Conservation (phyloP, 2,329 filamentous ascomycete species). For the Fusarium napiforme region DNA sequence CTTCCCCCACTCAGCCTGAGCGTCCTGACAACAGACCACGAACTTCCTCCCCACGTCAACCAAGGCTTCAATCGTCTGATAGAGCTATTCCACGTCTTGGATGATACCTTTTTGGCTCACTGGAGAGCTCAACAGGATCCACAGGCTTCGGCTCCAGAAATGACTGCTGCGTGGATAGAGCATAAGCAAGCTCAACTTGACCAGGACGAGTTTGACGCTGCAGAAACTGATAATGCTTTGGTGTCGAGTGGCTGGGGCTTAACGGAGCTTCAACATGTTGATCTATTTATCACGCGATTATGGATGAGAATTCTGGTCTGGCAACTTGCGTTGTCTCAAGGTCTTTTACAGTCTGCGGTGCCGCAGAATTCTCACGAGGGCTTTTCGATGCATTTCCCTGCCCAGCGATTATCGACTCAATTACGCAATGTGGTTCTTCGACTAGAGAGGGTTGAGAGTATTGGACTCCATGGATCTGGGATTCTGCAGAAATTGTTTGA, state of each 20-base stretch:
- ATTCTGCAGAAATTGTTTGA: constrained; percentile 70
- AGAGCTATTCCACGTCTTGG: constrained; percentile 51
- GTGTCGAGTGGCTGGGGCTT: constrained; percentile 41
- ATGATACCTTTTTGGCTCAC: constrained; percentile 51
- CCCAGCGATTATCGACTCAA: constrained; percentile 51
- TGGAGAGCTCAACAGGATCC: constrained; percentile 50
- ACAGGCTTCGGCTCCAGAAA: constrained; percentile 9
- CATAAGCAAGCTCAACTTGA: constrained; percentile 55
- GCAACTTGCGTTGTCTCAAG: constrained; percentile 54
- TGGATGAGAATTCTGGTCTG: constrained; percentile 56
- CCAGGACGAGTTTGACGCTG: constrained; percentile 49
- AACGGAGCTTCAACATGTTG: constrained; percentile 53
- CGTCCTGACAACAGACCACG: constrained; percentile 45
- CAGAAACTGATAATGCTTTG: constrained; percentile 43
- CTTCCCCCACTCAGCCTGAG: constrained; percentile 46
- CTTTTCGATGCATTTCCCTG: constrained; percentile 54
- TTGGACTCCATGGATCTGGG: constrained; percentile 66
- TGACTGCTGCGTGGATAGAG: constrained; percentile 55
- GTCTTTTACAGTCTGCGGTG: constrained; percentile 51
- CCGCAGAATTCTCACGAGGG: constrained; percentile 49
- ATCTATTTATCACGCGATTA: constrained; percentile 53
- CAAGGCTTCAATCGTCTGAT: constrained; percentile 53
- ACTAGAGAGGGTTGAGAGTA: constrained; percentile 53
- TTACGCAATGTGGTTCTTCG: constrained; percentile 52
- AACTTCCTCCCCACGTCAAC: constrained; percentile 49